Evolutionary conservation across 164 flowering plant genomes (phyloP).

Genomic region (Protea cynaroides): DNA sequence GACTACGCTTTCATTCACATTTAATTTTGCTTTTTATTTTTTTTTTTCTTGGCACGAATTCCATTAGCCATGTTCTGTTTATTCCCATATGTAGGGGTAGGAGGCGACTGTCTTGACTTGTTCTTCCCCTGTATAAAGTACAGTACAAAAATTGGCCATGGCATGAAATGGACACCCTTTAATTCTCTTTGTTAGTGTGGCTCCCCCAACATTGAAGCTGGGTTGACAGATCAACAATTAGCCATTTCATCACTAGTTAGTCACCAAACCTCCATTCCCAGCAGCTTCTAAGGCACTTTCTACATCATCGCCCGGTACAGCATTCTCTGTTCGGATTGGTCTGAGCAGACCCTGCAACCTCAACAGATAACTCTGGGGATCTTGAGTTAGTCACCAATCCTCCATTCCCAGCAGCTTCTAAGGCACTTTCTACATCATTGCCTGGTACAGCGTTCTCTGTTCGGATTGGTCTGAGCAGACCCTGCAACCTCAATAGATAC

Average conservation of each 20-base stretch:
- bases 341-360: conserved; percentile 74
- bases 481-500: conserved; percentile 69
- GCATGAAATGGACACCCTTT: too few species aligned
- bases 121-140: too few species aligned
- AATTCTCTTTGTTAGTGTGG: too few species aligned
- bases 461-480: conserved; percentile 61
- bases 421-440: conserved; percentile 25
- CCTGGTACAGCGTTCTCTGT: conserved; percentile 43
- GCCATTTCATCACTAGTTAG: conserved; percentile 1
- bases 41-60: too few species aligned
- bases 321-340: conserved; percentile 55
- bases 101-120: too few species aligned
- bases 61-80: too few species aligned
- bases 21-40: too few species aligned
- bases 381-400: conserved; percentile 10
- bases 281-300: conserved; percentile 41
- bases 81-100: too few species aligned
- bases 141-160: too few species aligned
- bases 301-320: conserved; percentile 23
- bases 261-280: conserved; percentile 37
- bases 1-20: too few species aligned
- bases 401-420: conserved; percentile 57
- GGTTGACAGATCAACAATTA: conserved; percentile 8
- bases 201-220: background rate
- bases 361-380: conserved; percentile 55